phyloP scores from a whole-genome alignment of 805 yeast genomes.

The Ogataea chonburiensis region DNA sequence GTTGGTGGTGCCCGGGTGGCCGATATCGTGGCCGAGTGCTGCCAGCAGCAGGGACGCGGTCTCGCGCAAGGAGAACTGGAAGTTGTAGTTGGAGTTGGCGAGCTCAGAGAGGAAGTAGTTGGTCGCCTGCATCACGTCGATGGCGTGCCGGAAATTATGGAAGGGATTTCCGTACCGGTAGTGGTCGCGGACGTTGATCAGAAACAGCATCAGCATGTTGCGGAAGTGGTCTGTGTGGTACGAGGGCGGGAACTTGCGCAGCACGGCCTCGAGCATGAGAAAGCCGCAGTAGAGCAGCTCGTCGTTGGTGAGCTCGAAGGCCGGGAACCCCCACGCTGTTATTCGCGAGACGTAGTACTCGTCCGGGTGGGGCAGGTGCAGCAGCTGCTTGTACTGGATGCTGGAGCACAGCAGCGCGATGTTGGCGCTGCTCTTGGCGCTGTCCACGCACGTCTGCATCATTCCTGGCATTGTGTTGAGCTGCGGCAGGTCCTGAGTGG shows the following conservation, averaged over 20 bases:
- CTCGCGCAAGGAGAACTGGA: constrained; percentile 33
- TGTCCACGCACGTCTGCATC: constrained; percentile 4
- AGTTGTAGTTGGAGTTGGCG: constrained; percentile 10
- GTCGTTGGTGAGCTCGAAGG: constrained; percentile 61
- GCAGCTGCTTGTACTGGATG: constrained; percentile 30
- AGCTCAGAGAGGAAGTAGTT: constrained; percentile 50
- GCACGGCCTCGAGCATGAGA: constrained; percentile 43
- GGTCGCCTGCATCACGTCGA: constrained; percentile 91
- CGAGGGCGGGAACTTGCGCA: background rate
- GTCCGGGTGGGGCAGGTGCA: constrained; percentile 25
- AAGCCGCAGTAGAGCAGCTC: constrained; percentile 63
- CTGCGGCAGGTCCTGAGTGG: constrained; percentile 20
- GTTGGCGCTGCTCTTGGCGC: background rate
- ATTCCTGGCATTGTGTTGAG: constrained; percentile 38
- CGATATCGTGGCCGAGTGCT: constrained; percentile 92
- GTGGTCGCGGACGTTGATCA: constrained; percentile 69
- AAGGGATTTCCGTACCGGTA: constrained; percentile 86
- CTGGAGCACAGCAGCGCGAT: constrained; percentile 22
- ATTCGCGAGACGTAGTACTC: constrained; percentile 34
- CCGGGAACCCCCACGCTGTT: constrained; percentile 68
- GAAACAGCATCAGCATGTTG: constrained; percentile 54
- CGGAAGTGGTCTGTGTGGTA: constrained; percentile 1
- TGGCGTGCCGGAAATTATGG: constrained; percentile 94
- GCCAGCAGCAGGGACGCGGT: constrained; percentile 66
- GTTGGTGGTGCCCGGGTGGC: constrained; percentile 96